Base-by-base conservation (phyloP, 352 stramenopile species). In the Phytopythium sindhum region DNA sequence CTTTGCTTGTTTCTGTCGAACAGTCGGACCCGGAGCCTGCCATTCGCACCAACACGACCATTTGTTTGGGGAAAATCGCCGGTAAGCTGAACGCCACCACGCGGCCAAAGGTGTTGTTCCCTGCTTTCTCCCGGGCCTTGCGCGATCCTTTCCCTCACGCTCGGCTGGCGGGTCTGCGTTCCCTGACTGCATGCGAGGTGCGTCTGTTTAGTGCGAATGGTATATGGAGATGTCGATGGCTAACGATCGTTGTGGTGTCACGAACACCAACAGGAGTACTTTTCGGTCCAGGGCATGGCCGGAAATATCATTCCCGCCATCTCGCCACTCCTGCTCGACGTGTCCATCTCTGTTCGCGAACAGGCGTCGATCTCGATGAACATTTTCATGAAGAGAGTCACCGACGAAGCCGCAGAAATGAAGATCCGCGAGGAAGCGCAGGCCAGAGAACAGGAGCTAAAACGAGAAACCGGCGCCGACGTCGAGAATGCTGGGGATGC, bases 31-130 rank as follows among this genome's bases (percentile, higher is more conserved):
- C 88, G 0, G 90, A 98, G 65, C 87, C 91, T 63, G 90, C 90
- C 10, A 98, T 98, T 61, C 88, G 90, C 51, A 98, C 91, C 29
- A 98, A 98, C 65, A 97, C 91, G 21, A 97, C 93, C 15, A 97
- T 98, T 55, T 98, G 93, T 69, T 60, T 98, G 21, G 89, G 86
- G 35, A 96, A 96, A 50, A 91, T 98, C 60, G 86, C 92, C 21
- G 67, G 65, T 21, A 91, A 97, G 57, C 77, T 98, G 6, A 97
- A 91, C 50, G 83, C 93, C 28, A 61, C 84, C 17, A 97, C 91
- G 28, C 78, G 90, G 19, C 82, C 87, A 10, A 97, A 97, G 63
- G 89, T 97, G 21, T 56, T 98, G 10, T 91, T 97, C 28, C 88
- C 88, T 37, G 86, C 90, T 15, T 98, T 98, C 56, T 84, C 86